Evolutionary conservation across 2,329 filamentous ascomycete genomes (phyloP).

Genomic region (Verticillium tricorpus): DNA sequence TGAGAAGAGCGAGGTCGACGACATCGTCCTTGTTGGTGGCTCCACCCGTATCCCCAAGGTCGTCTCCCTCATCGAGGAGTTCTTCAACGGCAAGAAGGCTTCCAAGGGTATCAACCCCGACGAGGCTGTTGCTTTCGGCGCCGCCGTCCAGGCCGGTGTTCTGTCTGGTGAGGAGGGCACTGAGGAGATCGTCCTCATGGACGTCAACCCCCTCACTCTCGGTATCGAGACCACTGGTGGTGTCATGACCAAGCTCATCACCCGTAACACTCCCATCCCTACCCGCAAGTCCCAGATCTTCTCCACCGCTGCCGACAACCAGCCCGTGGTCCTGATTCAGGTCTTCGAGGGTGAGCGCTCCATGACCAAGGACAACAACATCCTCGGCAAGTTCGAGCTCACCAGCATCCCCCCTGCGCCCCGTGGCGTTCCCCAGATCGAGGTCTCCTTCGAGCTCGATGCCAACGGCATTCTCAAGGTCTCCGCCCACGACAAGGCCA

Average conservation of each 20-base stretch:
- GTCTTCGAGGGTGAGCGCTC: conserved; percentile 92
- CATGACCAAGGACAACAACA: conserved; percentile 95
- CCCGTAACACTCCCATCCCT: conserved; percentile 89
- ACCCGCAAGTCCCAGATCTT: conserved; percentile 98
- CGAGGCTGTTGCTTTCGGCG: conserved; percentile 97
- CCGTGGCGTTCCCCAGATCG: conserved; percentile 95
- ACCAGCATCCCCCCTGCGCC: conserved; percentile 93
- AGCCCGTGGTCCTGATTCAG: conserved; percentile 91
- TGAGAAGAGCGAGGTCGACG: conserved; percentile 90
- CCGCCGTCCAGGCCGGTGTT: conserved; percentile 94
- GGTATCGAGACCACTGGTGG: conserved; percentile 97
- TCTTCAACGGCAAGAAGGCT: conserved; percentile 91
- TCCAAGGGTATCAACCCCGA: conserved; percentile 99
- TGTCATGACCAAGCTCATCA: conserved; percentile 96
- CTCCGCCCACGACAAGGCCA: conserved; percentile 93
- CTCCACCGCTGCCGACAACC: conserved; percentile 94
- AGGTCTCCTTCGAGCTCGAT: conserved; percentile 96
- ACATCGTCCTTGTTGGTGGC: conserved; percentile 97
- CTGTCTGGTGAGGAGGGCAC: conserved; percentile 83
- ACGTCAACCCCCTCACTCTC: conserved; percentile 92
- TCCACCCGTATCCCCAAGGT: conserved; percentile 99
- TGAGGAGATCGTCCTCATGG: conserved; percentile 83
- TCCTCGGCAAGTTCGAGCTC: conserved; percentile 96
- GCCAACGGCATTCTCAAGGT: conserved; percentile 99
- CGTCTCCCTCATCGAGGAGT: conserved; percentile 89